Evolutionary conservation across 148 eudicot species (phyloP), one percentile per base, ranked within the genome.

Genomic region (Chenopodium quinoa): DNA sequence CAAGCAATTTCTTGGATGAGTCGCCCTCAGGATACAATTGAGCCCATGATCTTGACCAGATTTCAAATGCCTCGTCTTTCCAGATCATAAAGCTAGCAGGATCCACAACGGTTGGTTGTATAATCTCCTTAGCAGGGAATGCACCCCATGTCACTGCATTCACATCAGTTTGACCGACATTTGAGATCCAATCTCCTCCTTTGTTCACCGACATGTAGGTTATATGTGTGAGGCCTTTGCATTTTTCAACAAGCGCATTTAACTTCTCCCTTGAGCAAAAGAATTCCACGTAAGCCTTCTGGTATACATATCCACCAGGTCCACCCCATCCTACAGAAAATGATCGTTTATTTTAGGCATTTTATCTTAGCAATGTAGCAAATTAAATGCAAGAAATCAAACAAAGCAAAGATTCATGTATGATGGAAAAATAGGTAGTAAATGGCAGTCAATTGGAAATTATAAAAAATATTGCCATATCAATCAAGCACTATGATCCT

Each of bases 131-230:
- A 54, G 90, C 95, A 14, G 98, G 97, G 86, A 95, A 93, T 31
- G 83, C 97, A 68, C 95, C 98, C 98, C 98, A 94, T 40, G 95
- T 95, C 72, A 95, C 98, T 2, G 98, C 98, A 77, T 95, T 95
- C 79, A 91, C 92, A 27, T 93, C 93, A 74, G 84, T 84, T 75
- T 84, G 72, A 74, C 83, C 79, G 4, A 86, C 81, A 63, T 95
- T 95, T 47, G 98, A 89, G 48, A 89, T 81, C 94, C 80, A 88
- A 62, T 68, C 89, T 70, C 98, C 98, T 66, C 81, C 90, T 85
- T 91, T 95, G 82, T 90, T 88, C 79, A 93, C 92, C 52, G 98
- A 97, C 90, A 95, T 89, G 86, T 93, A 95, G 68, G 98, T 93
- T 54, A 95, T 86, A 11, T 71, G 75, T 44, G 91, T 78, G 88